Base-by-base conservation (phyloP, 2,329 filamentous ascomycete genomes). In the Verticillium isaacii region DNA sequence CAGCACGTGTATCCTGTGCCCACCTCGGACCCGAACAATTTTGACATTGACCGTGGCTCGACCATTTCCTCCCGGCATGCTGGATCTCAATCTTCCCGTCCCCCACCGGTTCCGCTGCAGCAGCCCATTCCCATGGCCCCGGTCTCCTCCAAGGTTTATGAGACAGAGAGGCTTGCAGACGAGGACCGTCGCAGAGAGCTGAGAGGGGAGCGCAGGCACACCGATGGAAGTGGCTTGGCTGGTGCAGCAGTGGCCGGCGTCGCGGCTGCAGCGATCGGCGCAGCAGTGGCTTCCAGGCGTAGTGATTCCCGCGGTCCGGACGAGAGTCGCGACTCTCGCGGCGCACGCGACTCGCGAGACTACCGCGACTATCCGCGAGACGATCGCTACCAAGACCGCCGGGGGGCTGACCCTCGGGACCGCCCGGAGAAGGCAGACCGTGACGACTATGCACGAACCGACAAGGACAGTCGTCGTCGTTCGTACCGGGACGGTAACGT, bases 41-140 rank as follows among this genome's bases (percentile, higher is more conserved):
- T 89, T 66, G 88, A 91, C 65, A 84, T 81, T 57, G 77, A 74
- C 32, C 79, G 80, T 36, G 78, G 76, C 25, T 84, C 85, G 41
- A 70, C 79, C n/a, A 72, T 79, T 15, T 79, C 79, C 17, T 73
- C 74, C 57, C 74, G 72, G 41, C 73, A 75, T 60, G 75, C 78
- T 54, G 69, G 78, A 8, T 71, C 78, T 2, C 72, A 76, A 25
- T 75, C 73, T 19, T 71, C 74, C 17, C 81, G 85, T 52, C 84
- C 88, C 5, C 85, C 79, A 6, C 80, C 85, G 0, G 82, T 92
- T 36, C 87, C 88, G 12, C 80, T 97, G n/a, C 90, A 95, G 72
- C 92, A 96, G 68, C 93, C 93, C 2, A 89, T 93, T 67, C 93
- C 93, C 2, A 84, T 91, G 62, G 81, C 84, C 2, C 91, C 91